A percentile compares a stretch with the other conserved stretches of the same genome.
These are phyloP conservation scores for Colletotrichum caudatum DNA, from an alignment of 2,329 filamentous ascomycete species.

Conservation along the genomic window DNA sequence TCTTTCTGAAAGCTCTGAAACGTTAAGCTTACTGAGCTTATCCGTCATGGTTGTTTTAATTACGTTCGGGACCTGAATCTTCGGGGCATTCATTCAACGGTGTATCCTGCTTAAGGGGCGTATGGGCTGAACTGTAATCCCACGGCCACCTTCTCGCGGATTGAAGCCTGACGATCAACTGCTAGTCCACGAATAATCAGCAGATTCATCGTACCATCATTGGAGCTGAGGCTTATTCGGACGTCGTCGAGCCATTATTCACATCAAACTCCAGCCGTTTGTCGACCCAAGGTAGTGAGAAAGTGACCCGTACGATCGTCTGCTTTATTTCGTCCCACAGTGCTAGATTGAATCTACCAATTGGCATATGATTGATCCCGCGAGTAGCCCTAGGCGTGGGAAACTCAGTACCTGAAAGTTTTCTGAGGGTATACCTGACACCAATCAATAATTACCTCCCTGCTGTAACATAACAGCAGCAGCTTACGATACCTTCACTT, in stretches of 20 bases:
- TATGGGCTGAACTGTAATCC: not conserved
- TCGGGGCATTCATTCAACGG: slow-evolving; percentile 30
- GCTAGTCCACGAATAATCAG: not conserved
- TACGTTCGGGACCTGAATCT: slow-evolving; percentile 21
- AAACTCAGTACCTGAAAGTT: not conserved
- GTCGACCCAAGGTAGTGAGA: slow-evolving; percentile 3
- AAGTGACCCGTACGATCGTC: not conserved
- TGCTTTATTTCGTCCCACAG: not conserved
- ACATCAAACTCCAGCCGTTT: not conserved
- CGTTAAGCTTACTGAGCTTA: not conserved
- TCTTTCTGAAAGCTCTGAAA: slow-evolving; percentile 3
- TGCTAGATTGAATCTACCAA: not conserved
- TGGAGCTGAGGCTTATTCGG: not conserved
- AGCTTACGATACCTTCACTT: not conserved
- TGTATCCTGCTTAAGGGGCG: not conserved
- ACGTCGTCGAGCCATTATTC: not conserved
- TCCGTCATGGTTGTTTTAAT: slow-evolving; percentile 14
- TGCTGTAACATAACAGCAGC: not conserved
- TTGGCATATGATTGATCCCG: not conserved
- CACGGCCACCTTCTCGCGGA: not conserved
- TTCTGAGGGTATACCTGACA: not conserved
- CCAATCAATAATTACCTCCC: not conserved
- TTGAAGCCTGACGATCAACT: not conserved
- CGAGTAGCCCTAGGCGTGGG: too few relatives aligned
- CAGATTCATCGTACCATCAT: slow-evolving; percentile 11